phyloP scores from a whole-genome alignment of 345 rosid genomes.

The Eutrema japonicum region DNA sequence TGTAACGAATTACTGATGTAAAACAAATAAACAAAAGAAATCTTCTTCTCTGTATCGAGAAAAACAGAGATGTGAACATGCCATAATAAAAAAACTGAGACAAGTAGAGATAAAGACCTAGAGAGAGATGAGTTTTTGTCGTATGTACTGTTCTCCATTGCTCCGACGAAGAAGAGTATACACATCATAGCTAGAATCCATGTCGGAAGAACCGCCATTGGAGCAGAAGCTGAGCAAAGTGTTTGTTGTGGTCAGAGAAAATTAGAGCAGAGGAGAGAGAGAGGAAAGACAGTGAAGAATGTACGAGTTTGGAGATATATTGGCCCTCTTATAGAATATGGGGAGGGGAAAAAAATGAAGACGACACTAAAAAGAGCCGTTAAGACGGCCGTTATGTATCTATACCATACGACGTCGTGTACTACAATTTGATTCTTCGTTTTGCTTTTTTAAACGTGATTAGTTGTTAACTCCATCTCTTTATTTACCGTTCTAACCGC shows the following conservation, averaged over 20 bases:
- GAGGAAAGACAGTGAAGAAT: constrained; percentile 39
- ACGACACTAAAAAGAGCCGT: constrained; percentile 43
- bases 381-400: constrained; percentile 49
- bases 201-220: constrained; percentile 43
- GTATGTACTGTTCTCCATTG: constrained; percentile 40
- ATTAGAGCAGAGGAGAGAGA: constrained; percentile 30
- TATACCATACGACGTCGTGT: constrained; percentile 29
- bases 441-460: constrained; percentile 33
- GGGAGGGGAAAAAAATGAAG: background rate
- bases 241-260: constrained; percentile 27
- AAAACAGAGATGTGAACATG: constrained; percentile 5
- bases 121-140: constrained; percentile 39
- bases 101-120: constrained; percentile 29
- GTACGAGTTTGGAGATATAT: constrained; percentile 42
- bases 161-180: constrained; percentile 38
- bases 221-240: constrained; percentile 25
- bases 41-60: background rate
- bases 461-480: constrained; percentile 5
- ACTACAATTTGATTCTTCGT: constrained; percentile 5
- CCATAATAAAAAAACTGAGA: constrained; percentile 28
- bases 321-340: constrained; percentile 38
- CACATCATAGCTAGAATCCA: constrained; percentile 40
- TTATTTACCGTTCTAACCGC: constrained; percentile 45
- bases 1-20: background rate
- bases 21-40: background rate